Conservation (phyloP, 495 filamentous ascomycete genomes). For the Rhypophila decipiens region DNA sequence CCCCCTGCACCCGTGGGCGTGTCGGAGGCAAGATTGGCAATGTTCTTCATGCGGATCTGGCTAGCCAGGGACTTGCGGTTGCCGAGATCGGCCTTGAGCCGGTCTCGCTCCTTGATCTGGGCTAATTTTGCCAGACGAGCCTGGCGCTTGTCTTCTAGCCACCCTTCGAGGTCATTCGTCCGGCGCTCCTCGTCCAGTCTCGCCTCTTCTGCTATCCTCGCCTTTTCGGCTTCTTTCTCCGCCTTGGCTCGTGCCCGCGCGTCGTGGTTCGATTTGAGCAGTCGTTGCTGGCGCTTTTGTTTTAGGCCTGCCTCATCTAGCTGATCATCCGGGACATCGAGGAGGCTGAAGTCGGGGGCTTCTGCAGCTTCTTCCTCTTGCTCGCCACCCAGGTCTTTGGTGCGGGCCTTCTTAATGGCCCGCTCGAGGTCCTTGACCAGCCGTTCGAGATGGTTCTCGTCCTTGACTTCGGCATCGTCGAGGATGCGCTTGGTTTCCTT, state of each 20-base stretch:
- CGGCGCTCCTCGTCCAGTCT: slow-evolving; percentile 76
- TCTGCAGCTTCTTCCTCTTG: slow-evolving; percentile 72
- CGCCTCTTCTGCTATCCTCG: slow-evolving; percentile 72
- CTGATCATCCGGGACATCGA: slow-evolving; percentile 86
- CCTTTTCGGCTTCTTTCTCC: slow-evolving; percentile 89
- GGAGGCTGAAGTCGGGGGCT: slow-evolving; percentile 74
- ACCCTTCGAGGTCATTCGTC: slow-evolving; percentile 76
- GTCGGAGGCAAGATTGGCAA: slow-evolving; percentile 95
- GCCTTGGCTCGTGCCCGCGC: slow-evolving; percentile 85
- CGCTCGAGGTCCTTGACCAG: slow-evolving; percentile 82
- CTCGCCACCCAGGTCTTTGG: slow-evolving; percentile 83
- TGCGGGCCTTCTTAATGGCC: slow-evolving; percentile 77
- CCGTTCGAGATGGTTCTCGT: slow-evolving; percentile 75
- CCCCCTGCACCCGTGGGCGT: slow-evolving; percentile 52
- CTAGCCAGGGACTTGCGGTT: slow-evolving; percentile 93
- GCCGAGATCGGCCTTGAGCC: slow-evolving; percentile 84
- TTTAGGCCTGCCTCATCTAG: slow-evolving; percentile 86
- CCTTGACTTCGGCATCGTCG: slow-evolving; percentile 85
- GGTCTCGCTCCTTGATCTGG: slow-evolving; percentile 86
- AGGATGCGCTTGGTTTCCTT: slow-evolving; percentile 81
- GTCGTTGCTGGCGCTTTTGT: slow-evolving; percentile 81
- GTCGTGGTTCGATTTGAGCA: slow-evolving; percentile 91
- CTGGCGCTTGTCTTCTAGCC: slow-evolving; percentile 74
- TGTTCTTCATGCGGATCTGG: slow-evolving; percentile 95
- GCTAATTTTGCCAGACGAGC: slow-evolving; percentile 67